These are phyloP conservation scores for Claviceps sp. DNA, from an alignment of 2,329 filamentous ascomycete species.

Conservation along the genomic window DNA sequence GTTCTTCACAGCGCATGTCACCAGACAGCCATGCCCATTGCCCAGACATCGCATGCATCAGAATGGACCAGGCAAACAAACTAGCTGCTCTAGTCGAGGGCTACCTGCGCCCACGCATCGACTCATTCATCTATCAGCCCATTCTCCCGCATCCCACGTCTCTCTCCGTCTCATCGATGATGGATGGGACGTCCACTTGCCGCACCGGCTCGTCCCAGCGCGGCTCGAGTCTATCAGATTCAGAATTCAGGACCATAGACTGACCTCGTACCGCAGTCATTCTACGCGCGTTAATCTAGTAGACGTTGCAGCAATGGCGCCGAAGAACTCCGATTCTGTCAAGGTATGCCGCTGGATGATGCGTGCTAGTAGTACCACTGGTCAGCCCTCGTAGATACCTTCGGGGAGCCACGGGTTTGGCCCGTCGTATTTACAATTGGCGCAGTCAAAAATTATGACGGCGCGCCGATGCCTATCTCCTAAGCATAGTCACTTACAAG, in stretches of 20 bases:
- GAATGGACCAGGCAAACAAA: neutral
- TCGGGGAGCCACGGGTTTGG: neutral
- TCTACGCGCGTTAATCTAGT: slow-evolving; percentile 19
- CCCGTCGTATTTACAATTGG: neutral
- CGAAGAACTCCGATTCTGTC: slow-evolving; percentile 19
- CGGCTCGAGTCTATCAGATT: slow-evolving; percentile 28
- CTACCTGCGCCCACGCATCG: too few species aligned
- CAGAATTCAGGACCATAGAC: slow-evolving; percentile 30
- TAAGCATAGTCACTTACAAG: neutral
- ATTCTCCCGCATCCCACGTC: neutral
- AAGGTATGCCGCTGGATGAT: slow-evolving; percentile 18
- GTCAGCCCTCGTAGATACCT: neutral
- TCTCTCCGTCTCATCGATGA: slow-evolving; percentile 11
- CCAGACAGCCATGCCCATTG: too few species aligned
- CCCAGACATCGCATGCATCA: too few species aligned
- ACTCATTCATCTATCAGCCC: too few species aligned
- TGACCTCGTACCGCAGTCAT: slow-evolving; percentile 24
- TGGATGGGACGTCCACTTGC: slow-evolving; percentile 41
- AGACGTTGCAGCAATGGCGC: slow-evolving; percentile 14
- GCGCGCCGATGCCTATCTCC: too few species aligned
- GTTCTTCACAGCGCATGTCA: too few species aligned
- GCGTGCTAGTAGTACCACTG: neutral
- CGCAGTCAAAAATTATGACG: too few species aligned
- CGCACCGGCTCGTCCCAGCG: slow-evolving; percentile 30
- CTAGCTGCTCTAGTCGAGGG: neutral